Evolutionary conservation across 805 yeast species (phyloP).

Genomic region (Debaryomyces castellii): DNA sequence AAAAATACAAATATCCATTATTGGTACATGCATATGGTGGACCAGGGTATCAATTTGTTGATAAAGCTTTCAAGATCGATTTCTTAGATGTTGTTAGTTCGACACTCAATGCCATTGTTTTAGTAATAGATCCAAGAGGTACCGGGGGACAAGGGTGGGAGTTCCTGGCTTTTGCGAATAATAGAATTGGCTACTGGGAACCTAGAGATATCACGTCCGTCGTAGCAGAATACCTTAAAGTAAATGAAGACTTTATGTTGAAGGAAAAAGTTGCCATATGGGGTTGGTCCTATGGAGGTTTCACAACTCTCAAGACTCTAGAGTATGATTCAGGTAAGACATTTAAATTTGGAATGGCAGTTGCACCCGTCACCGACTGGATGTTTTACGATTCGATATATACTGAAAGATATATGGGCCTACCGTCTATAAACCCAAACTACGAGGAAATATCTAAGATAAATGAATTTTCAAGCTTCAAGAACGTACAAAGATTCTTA

Average conservation of each 20-base stretch:
- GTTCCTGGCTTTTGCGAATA: conserved; percentile 54
- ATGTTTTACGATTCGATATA: conserved; percentile 85
- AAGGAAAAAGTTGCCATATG: conserved; percentile 73
- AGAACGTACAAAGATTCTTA: conserved; percentile 61
- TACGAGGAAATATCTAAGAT: conserved; percentile 57
- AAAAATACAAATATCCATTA: conserved; percentile 52
- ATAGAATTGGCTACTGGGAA: conserved; percentile 71
- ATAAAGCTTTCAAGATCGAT: conserved; percentile 45
- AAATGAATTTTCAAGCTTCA: conserved; percentile 54
- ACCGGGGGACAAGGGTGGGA: conserved; percentile 80
- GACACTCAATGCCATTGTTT: conserved; percentile 56
- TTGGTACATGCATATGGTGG: conserved; percentile 76
- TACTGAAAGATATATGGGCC: conserved; percentile 92
- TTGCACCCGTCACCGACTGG: conserved; percentile 98
- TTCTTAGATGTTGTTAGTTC: conserved; percentile 63
- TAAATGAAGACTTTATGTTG: conserved; percentile 50
- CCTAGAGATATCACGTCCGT: conserved; percentile 63
- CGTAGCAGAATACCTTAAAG: conserved; percentile 48
- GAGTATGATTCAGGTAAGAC: conserved; percentile 75
- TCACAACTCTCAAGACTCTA: conserved; percentile 82
- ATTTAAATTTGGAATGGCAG: conserved; percentile 89
- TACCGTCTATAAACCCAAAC: conserved; percentile 71
- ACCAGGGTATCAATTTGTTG: conserved; percentile 69
- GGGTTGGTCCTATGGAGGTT: conserved; percentile 99
- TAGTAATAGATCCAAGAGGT: conserved; percentile 78